Base-by-base conservation (phyloP, 2,329 filamentous ascomycete genomes). In the Penicillium sp. region DNA sequence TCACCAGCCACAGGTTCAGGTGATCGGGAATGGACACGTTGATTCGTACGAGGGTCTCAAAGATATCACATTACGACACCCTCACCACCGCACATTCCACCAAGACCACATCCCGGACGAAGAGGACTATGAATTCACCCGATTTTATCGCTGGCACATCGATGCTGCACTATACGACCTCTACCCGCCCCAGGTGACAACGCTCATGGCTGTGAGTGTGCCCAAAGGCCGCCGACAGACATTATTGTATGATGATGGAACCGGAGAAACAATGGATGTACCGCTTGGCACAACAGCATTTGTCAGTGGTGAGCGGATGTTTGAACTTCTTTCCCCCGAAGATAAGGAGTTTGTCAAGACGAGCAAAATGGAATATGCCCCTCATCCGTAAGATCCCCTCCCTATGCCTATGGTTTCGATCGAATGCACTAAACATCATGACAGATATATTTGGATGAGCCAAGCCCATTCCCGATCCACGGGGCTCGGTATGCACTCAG, bases 131-230 rank as follows among this genome's bases (percentile, higher is more conserved):
- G 78, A 82, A 13, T 79, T 77, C 63, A 86, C 83, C 0, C 75
- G 83, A 7, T 86, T 91, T 75, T 92, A 90, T 75, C 80, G 89
- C 58, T 92, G 89, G 89, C 89, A 92, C 71, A 91, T 92, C 53
- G 89, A 92, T 67, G 89, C 89, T 4, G 89, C 89, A 1, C 77
- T 92, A 6, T 92, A 92, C 69, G 87, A 84, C 19, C 81, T 91
- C 7, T 84, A 89, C n/a, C 88, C 89, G 3, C 88, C 89, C 2
- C 81, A 86, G 27, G 89, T 87, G 4, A 92, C 89, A 0, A 86
- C 86, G 1, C 80, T 92, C 25, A 79, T 92, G 55, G 89, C 89
- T 0, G 88, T 91, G n/a, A 79, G 81, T 39, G 88, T 92, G 0
- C 89, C 89, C 0, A 79, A 81, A 21, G 87, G 87, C 7, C 80